These are phyloP conservation scores for Suillus decipiens DNA, from an alignment of 768 basidiomycete genomes.

Conservation along the genomic window DNA sequence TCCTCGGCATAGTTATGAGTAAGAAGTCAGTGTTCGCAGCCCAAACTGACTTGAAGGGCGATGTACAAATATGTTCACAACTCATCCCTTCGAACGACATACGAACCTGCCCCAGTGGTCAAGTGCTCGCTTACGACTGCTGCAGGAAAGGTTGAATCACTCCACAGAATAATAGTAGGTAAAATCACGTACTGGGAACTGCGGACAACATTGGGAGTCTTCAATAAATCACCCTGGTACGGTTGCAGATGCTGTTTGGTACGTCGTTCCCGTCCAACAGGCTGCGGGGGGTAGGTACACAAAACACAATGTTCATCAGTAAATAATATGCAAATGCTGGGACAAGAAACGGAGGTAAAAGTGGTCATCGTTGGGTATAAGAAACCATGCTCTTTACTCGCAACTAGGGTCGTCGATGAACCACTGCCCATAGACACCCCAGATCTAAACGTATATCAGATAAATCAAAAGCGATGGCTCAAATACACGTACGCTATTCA, in stretches of 20 bases:
- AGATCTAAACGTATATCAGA: not conserved
- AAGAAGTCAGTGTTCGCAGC: no score
- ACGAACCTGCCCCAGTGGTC: no score
- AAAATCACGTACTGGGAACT: not conserved
- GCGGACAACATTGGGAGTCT: not conserved
- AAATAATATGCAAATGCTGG: not conserved
- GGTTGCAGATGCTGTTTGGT: not conserved
- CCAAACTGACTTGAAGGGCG: no score
- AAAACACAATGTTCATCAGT: not conserved
- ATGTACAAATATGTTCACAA: no score
- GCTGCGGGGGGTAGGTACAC: not conserved
- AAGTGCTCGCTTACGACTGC: not conserved
- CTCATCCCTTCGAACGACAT: no score
- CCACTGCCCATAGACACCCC: slow-evolving; percentile 19
- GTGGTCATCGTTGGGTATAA: not conserved
- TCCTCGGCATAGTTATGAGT: no score
- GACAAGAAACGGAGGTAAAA: not conserved
- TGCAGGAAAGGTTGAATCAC: not conserved
- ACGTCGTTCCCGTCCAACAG: not conserved
- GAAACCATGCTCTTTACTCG: not conserved
- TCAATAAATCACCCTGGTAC: not conserved
- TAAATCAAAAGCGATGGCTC: not conserved
- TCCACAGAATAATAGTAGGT: not conserved
- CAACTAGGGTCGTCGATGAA: slow-evolving; percentile 7
- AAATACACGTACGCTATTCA: not conserved